phyloP scores from a whole-genome alignment of 169 alveolate species.

The Plasmodium adleri region DNA sequence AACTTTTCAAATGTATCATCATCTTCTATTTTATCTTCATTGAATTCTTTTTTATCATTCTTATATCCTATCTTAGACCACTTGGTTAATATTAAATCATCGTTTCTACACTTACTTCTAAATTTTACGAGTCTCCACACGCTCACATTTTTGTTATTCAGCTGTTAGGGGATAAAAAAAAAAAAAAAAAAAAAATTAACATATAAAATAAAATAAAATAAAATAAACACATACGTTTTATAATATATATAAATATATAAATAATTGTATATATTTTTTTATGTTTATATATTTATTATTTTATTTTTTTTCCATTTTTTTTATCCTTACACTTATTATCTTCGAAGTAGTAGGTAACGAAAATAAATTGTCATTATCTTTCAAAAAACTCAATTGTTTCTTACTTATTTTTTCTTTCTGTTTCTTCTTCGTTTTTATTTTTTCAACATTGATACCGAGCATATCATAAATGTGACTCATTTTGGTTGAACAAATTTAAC shows the following conservation, averaged over 20 bases:
- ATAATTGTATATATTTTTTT: neutral
- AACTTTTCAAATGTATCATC: conserved; percentile 83
- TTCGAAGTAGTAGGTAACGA: conserved; percentile 72
- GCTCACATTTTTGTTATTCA: conserved; percentile 74
- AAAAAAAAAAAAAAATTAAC: neutral
- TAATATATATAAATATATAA: neutral
- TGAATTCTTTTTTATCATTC: conserved; percentile 55
- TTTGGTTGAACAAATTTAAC: conserved; percentile 13
- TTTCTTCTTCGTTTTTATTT: conserved; percentile 63
- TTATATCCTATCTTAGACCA: conserved; percentile 82
- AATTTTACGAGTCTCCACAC: conserved; percentile 83
- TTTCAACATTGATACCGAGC: conserved; percentile 73
- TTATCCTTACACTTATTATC: conserved; percentile 42
- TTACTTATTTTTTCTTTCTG: conserved; percentile 73
- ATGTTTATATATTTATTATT: too few relatives aligned
- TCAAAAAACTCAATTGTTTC: conserved; percentile 46
- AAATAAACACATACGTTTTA: neutral
- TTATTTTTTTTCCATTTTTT: neutral
- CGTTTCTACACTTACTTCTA: conserved; percentile 84
- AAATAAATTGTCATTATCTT: conserved; percentile 63
- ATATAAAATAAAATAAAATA: neutral
- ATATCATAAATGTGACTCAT: conserved; percentile 76
- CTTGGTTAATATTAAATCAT: conserved; percentile 82
- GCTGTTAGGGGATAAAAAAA: conserved; percentile 1
- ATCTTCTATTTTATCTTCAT: conserved; percentile 69